Base-by-base conservation (phyloP, 2,329 filamentous ascomycete species). In the Botrytis cinerea region DNA sequence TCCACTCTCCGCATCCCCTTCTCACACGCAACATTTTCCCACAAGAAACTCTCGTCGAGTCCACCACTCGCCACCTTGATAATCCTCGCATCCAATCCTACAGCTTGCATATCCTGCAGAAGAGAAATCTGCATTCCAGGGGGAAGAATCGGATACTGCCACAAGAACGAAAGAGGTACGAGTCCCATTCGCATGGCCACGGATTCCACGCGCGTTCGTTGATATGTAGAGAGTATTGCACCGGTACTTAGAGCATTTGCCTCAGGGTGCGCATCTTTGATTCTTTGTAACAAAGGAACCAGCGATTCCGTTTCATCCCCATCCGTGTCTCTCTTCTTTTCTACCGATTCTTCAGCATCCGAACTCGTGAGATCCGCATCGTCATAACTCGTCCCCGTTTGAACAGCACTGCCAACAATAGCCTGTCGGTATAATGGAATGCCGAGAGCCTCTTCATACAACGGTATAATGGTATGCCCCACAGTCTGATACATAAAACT, bases 401-500 rank as follows among this genome's bases (percentile, higher is more conserved):
- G 90, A 35, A 92, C 86, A 0, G 93, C 92, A 8, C 84, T 85
- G 59, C 95, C 96, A 1, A 82, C 81, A 77, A 98, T 98, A 71
- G 89, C 85, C 78, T 91, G 89, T 32, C 96, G 91, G 82, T 96
- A 98, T 2, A 99, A 86, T 38, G 95, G 95, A 48, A 98, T 86
- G 0, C 87, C 90, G 2, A 97, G 90, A 48, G 93, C 94, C 66
- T 88, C 83, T 74, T 91, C 90, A 81, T 98, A 98, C 25, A 97
- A 87, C 3, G 95, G 94, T 73, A 98, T 91, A 28, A 98, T 85
- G 73, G 90, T 87, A 83, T 98, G 94, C 20, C 96, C 96, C 74
- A 98, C 93, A 4, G 96, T 99, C 85, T 99, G 96, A 85, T 98
- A 99, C 96, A 99, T 99, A 90, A 96, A 98, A 84, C 95, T 98